Percentiles rank a stretch among this genome's conserved stretches.
Conservation (phyloP, 2,329 filamentous ascomycete genomes). For the Periglandula ipomoeae region DNA sequence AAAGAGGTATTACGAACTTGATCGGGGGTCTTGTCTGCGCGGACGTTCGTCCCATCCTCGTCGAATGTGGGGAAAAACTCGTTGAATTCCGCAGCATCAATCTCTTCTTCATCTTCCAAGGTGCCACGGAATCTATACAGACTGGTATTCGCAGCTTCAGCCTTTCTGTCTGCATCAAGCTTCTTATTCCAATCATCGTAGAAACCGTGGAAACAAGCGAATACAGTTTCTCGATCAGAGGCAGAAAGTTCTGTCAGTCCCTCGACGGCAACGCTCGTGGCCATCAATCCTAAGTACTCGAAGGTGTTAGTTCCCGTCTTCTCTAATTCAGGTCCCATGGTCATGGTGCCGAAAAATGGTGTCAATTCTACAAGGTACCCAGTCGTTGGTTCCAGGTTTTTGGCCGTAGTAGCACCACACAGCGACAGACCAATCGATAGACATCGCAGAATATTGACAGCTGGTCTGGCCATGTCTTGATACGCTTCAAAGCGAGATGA, state of each 20-base stretch:
- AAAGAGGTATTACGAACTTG: conserved; percentile 48
- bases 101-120: conserved; percentile 65
- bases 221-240: conserved; percentile 44
- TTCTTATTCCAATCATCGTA: conserved; percentile 74
- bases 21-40: conserved; percentile 23
- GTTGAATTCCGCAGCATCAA: conserved; percentile 64
- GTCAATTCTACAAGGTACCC: conserved; percentile 34
- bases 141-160: conserved; percentile 63
- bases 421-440: conserved; percentile 68
- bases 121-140: conserved; percentile 79
- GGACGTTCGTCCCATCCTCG: conserved; percentile 30
- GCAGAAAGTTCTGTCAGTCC: conserved; percentile 31
- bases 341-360: conserved; percentile 47
- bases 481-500: conserved; percentile 65
- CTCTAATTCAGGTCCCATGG: conserved; percentile 18
- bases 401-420: conserved; percentile 35
- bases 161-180: conserved; percentile 65
- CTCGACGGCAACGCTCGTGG: conserved; percentile 35
- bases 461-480: conserved; percentile 72
- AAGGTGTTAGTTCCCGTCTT: conserved; percentile 25
- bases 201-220: conserved; percentile 60
- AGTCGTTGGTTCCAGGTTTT: conserved; percentile 25
- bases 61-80: conserved; percentile 74
- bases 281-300: conserved; percentile 31
- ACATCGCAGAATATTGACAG: conserved; percentile 70